phyloP scores from a whole-genome alignment of 108 stramenopile genomes.

The Aureococcus anophagefferens region DNA sequence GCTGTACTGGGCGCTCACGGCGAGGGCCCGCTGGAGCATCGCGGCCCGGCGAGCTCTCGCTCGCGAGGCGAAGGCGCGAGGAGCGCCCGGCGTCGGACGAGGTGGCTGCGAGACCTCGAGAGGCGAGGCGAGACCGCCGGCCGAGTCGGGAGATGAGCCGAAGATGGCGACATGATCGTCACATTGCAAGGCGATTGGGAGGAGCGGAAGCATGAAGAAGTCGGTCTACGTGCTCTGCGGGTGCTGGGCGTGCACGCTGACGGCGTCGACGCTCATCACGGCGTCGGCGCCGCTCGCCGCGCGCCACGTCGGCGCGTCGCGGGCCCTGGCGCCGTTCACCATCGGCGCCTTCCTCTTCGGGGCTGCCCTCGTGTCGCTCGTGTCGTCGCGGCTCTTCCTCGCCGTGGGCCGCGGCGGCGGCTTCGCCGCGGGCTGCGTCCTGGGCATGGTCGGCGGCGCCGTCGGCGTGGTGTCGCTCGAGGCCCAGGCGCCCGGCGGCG shows the following conservation, averaged over 20 bases:
- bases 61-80: no score
- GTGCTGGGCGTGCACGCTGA: not conserved
- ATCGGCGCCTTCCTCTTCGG: slow-evolving; percentile 13
- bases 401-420: slow-evolving; percentile 1
- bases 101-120: no score
- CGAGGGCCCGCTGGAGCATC: no score
- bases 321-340: slow-evolving; percentile 7
- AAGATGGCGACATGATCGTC: no score
- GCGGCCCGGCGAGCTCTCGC: no score
- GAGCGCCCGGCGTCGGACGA: no score
- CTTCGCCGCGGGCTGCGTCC: slow-evolving; percentile 10
- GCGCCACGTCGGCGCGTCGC: not conserved
- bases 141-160: no score
- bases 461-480: not conserved
- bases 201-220: no score
- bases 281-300: slow-evolving; percentile 6
- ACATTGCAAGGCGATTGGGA: no score
- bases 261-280: slow-evolving; percentile 16
- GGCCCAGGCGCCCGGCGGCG: not conserved
- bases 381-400: not conserved
- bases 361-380: slow-evolving; percentile 2
- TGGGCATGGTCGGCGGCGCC: not conserved
- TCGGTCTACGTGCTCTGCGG: not conserved
- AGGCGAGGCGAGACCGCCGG: no score
- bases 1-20: no score